Evolutionary conservation across 78 protist genomes (phyloP), one percentile per base, ranked within the genome.

Genomic region (Blattamonas nauphoetae): DNA sequence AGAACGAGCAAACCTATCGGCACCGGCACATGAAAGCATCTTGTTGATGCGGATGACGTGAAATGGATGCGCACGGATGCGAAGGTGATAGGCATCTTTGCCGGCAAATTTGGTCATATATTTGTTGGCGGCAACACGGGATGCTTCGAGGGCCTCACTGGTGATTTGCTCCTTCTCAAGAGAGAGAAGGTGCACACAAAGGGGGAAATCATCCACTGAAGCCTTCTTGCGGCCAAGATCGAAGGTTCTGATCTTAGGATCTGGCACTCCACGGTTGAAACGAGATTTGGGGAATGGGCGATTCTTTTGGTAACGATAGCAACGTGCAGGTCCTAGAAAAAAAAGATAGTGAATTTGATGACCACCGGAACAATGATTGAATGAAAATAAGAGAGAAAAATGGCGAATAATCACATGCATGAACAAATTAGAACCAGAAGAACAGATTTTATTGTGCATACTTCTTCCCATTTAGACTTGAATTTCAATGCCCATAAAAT

Each of bases 21-120:
- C 99, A 46, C 99, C 99, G 85, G 99, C 99, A 88, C 99, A 98
- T 44, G 98, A 95, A 45, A 98, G 94, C 99, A 98, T 98, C 96
- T 98, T 98, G 96, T 98, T 98, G 96, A 98, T 98, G 90, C 99
- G 98, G 83, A 97, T 84, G 63, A 98, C 98, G 93, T 98, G 99
- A 96, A 89, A 98, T 42, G 99, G 99, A 95, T 98, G 99, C 87
- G 93, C 97, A 34, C 99, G 97, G 79, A 98, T 90, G 63, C 99
- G 97, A 88, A 97, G 46, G 96, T 98, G 99, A 98, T 97, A 98
- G 43, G 89, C 88, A 2, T 97, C 99, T 94, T 96, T 97, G 85
- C 99, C 99, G 71, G 88, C 89, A 64, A 41, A 79, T 92, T 93
- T 97, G 92, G 92, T 64, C 92, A 97, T 93, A 97, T 97, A 97